A percentile compares a stretch with the other conserved stretches of the same genome.
Conservation (phyloP, 1,284 basidiomycete species). For the Tilletia caries region DNA sequence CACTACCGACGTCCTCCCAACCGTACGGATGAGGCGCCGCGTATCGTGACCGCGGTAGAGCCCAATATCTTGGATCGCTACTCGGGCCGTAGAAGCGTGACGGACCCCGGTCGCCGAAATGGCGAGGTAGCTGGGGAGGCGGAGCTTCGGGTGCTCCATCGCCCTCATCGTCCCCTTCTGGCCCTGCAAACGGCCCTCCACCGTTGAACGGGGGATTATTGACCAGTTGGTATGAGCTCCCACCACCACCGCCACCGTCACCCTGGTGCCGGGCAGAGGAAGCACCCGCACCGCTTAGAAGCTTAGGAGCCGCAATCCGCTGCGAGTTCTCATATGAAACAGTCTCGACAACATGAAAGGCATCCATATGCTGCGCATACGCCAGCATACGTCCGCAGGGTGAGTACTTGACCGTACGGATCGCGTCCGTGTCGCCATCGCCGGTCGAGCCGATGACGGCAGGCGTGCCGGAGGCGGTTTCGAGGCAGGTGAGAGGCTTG, state of each 20-base stretch:
- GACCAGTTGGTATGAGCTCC: no score
- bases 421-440: slow-evolving; percentile 31
- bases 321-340: slow-evolving; percentile 24
- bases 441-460: no score
- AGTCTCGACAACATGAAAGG: slow-evolving; percentile 36
- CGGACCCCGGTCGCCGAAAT: background rate
- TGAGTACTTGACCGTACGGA: slow-evolving; percentile 35
- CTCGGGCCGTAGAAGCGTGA: background rate
- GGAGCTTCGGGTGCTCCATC: slow-evolving; percentile 1
- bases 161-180: background rate
- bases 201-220: no score
- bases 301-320: slow-evolving; percentile 13
- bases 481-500: slow-evolving; percentile 37
- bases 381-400: slow-evolving; percentile 39
- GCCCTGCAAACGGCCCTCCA: background rate
- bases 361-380: slow-evolving; percentile 38
- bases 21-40: no score
- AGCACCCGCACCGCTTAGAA: background rate
- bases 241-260: no score
- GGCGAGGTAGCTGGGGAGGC: background rate
- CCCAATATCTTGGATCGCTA: no score
- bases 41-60: no score
- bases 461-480: slow-evolving; percentile 21
- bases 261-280: no score
- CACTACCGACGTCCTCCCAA: no score